Evolutionary conservation across 257 asterid genomes (phyloP).

Genomic region (Sherardia arvensis): DNA sequence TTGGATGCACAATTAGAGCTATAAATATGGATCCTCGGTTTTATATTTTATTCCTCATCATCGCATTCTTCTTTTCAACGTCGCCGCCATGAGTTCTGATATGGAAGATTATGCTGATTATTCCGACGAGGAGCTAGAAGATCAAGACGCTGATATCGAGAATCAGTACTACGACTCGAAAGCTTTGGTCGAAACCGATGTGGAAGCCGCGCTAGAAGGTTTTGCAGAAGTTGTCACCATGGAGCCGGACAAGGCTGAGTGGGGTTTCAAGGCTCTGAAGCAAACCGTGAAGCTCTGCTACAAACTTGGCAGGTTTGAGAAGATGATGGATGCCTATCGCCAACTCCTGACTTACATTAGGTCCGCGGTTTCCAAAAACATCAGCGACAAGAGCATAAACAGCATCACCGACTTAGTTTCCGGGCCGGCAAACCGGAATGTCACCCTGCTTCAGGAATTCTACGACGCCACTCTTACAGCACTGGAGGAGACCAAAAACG

Average conservation of each 20-base stretch:
- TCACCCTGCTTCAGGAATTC: slow-evolving; percentile 73
- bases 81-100: too few relatives aligned
- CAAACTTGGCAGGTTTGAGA: slow-evolving; percentile 78
- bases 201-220: slow-evolving; percentile 86
- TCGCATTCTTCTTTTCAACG: too few relatives aligned
- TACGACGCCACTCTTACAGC: slow-evolving; percentile 86
- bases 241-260: slow-evolving; percentile 95
- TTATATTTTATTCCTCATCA: too few relatives aligned
- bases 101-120: slow-evolving; percentile 99
- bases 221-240: slow-evolving; percentile 76
- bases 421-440: slow-evolving; percentile 90
- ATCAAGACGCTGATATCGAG: too few relatives aligned
- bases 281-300: slow-evolving; percentile 93
- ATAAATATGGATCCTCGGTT: too few relatives aligned
- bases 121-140: slow-evolving; percentile 95
- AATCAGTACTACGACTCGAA: slow-evolving; percentile 96
- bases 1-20: too few relatives aligned
- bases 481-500: slow-evolving; percentile 97
- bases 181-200: slow-evolving; percentile 86
- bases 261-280: slow-evolving; percentile 98
- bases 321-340: slow-evolving; percentile 92
- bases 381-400: slow-evolving; percentile 92
- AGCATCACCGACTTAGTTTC: slow-evolving; percentile 95
- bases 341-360: slow-evolving; percentile 84
- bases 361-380: slow-evolving; percentile 91